Evolutionary conservation across 139 green algal species (phyloP).

Genomic region (Tetraselmis striata): DNA sequence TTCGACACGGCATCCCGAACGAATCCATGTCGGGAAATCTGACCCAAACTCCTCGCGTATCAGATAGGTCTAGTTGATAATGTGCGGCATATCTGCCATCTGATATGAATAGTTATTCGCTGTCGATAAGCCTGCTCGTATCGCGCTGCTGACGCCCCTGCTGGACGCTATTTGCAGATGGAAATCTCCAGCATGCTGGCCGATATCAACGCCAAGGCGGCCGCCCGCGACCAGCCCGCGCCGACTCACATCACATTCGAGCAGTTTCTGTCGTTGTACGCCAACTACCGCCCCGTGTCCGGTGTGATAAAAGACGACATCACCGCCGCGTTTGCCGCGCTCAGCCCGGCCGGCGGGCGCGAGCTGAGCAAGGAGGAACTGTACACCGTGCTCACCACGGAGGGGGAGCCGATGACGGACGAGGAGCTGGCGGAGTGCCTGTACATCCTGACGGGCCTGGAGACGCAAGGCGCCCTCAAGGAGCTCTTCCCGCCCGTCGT

Average conservation of each 20-base stretch:
- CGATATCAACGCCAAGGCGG: neutral
- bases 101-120: too few relatives aligned
- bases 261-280: slow-evolving; percentile 53
- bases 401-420: slow-evolving; percentile 40
- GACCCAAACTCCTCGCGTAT: too few relatives aligned
- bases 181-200: neutral
- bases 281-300: slow-evolving; percentile 58
- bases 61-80: too few relatives aligned
- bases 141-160: too few relatives aligned
- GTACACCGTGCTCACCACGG: slow-evolving; percentile 31
- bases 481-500: slow-evolving; percentile 35
- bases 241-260: slow-evolving; percentile 35
- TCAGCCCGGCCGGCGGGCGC: slow-evolving; percentile 22
- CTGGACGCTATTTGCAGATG: too few relatives aligned
- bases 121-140: too few relatives aligned
- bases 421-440: slow-evolving; percentile 41
- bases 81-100: too few relatives aligned
- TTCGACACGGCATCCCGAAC: too few relatives aligned
- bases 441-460: slow-evolving; percentile 32
- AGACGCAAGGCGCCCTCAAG: neutral
- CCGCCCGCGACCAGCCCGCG: neutral
- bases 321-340: slow-evolving; percentile 36
- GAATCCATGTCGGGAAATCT: too few relatives aligned
- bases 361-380: slow-evolving; percentile 36
- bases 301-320: slow-evolving; percentile 37